Percentiles rank a stretch among this genome's conserved stretches.
Conservation (phyloP, 1,284 basidiomycete genomes). For the Austroboletus niveus region DNA sequence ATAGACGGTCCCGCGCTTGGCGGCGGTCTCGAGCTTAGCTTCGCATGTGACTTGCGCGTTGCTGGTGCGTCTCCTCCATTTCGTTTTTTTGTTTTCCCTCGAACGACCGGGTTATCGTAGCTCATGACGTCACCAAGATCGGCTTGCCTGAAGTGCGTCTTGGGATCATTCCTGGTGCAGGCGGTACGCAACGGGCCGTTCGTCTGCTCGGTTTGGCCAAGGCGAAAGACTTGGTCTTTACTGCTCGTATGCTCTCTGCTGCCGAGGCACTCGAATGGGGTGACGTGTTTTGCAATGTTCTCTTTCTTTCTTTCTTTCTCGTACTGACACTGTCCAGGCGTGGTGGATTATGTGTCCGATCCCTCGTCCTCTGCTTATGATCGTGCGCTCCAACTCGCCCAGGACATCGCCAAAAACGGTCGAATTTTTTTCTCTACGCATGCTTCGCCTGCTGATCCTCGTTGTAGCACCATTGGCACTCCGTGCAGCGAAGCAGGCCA, state of each 20-base stretch:
- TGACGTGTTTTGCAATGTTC: constrained; percentile 32
- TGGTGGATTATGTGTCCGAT: constrained; percentile 76
- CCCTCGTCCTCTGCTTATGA: constrained; percentile 60
- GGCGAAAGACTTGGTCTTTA: constrained; percentile 85
- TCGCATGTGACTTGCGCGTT: constrained; percentile 87
- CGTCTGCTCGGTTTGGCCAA: constrained; percentile 79
- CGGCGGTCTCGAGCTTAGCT: constrained; percentile 84
- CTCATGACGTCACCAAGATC: constrained; percentile 62
- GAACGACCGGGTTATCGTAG: constrained; percentile 22
- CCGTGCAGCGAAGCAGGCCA: constrained; percentile 85
- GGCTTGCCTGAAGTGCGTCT: constrained; percentile 77
- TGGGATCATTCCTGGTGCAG: constrained; percentile 95
- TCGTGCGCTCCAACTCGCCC: constrained; percentile 62
- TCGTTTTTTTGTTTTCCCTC: too few species aligned
- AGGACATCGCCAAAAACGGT: constrained; percentile 69
- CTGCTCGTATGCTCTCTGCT: constrained; percentile 55
- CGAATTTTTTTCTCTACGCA: constrained; percentile 30
- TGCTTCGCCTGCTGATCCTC: neutral
- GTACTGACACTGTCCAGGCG: constrained; percentile 44
- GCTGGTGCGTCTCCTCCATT: constrained; percentile 52
- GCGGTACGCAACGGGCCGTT: constrained; percentile 86
- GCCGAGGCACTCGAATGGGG: constrained; percentile 76
- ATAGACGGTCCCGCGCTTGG: constrained; percentile 93
- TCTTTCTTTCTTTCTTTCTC: neutral
- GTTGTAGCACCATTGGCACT: constrained; percentile 81